Evolutionary conservation across 2,329 filamentous ascomycete species (phyloP).

Genomic region (Pseudogymnoascus sp.): DNA sequence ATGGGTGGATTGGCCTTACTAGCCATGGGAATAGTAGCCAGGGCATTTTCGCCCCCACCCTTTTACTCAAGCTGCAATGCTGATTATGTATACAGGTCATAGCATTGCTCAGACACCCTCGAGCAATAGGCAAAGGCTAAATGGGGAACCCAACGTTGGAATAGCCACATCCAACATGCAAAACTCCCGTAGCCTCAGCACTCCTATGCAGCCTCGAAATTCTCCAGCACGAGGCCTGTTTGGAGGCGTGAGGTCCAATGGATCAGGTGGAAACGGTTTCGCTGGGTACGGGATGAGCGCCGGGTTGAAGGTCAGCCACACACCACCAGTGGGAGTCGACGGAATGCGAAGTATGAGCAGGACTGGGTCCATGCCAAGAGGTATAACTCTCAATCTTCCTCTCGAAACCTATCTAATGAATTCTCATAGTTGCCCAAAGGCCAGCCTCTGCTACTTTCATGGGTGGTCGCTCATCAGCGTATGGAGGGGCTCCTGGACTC

Average conservation of each 20-base stretch:
- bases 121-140: conserved; percentile 26
- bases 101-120: conserved; percentile 25
- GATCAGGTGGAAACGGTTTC: conserved; percentile 18
- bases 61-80: background rate
- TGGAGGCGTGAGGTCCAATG: conserved; percentile 17
- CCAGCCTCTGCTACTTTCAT: background rate
- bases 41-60: background rate
- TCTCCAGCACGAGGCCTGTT: conserved; percentile 15
- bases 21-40: background rate
- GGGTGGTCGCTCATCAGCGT: background rate
- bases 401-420: background rate
- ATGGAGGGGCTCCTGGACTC: background rate
- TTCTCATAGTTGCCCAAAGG: conserved; percentile 5
- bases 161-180: conserved; percentile 18
- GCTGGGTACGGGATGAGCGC: conserved; percentile 30
- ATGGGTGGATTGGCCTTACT: background rate
- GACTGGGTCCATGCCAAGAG: background rate
- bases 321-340: conserved; percentile 10
- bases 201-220: conserved; percentile 16
- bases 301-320: conserved; percentile 29
- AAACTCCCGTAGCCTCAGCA: conserved; percentile 14
- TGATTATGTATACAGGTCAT: conserved; percentile 16
- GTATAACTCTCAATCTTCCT: background rate
- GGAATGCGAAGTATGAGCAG: background rate
- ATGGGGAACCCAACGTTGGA: conserved; percentile 9